Percentiles rank a stretch among this genome's conserved stretches.
These are phyloP conservation scores for Incumbomyces lentus DNA, from an alignment of 2,329 filamentous ascomycete species.

Conservation along the genomic window DNA sequence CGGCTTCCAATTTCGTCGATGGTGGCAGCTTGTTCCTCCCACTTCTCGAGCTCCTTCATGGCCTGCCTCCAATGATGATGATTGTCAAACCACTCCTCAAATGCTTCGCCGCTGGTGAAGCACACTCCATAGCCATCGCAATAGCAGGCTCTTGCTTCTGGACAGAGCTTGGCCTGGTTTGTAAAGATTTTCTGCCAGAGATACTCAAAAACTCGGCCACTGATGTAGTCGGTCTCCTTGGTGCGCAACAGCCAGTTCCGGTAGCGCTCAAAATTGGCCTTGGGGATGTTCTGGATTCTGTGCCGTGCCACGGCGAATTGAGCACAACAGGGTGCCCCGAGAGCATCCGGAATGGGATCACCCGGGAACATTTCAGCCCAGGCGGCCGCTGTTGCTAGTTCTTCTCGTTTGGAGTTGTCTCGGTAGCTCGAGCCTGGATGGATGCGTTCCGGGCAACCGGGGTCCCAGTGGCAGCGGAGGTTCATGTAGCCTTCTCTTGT, in stretches of 20 bases:
- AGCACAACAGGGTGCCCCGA: slow-evolving; percentile 53
- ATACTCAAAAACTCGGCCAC: slow-evolving; percentile 53
- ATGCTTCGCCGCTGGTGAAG: slow-evolving; percentile 43
- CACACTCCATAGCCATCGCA: slow-evolving; percentile 56
- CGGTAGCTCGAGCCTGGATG: slow-evolving; percentile 33
- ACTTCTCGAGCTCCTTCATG: slow-evolving; percentile 32
- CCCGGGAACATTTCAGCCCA: slow-evolving; percentile 40
- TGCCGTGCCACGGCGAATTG: slow-evolving; percentile 53
- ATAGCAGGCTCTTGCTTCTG: slow-evolving; percentile 47
- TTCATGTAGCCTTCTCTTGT: slow-evolving; percentile 49
- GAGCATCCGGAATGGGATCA: slow-evolving; percentile 35
- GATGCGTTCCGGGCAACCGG: slow-evolving; percentile 51
- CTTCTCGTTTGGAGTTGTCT: slow-evolving; percentile 37
- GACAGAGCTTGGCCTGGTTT: slow-evolving; percentile 34
- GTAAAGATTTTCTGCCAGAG: slow-evolving; percentile 55
- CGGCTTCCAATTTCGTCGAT: slow-evolving; percentile 11
- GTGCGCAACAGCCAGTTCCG: slow-evolving; percentile 53
- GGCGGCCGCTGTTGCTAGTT: slow-evolving; percentile 34
- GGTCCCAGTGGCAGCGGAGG: slow-evolving; percentile 47
- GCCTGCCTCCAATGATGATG: slow-evolving; percentile 32
- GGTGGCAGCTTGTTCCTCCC: slow-evolving; percentile 30
- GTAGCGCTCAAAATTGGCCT: slow-evolving; percentile 45
- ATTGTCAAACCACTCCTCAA: slow-evolving; percentile 39
- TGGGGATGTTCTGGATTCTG: slow-evolving; percentile 44
- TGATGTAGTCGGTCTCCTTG: slow-evolving; percentile 44